Base-by-base conservation (phyloP, 2,329 filamentous ascomycete genomes). In the Phyllosticta paracitricarpa region DNA sequence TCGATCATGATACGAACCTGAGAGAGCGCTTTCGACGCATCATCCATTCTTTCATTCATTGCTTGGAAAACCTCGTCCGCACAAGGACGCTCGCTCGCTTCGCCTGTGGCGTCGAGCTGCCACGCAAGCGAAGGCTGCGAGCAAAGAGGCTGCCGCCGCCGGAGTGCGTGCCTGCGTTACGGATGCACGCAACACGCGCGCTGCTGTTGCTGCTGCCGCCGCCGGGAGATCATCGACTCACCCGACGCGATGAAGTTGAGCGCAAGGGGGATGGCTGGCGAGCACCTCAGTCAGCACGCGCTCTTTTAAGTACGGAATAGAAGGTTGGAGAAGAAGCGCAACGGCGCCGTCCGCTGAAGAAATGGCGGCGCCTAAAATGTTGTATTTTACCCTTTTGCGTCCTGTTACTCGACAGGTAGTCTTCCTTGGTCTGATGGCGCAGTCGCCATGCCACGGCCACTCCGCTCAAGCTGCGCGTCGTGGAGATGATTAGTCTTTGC, bases 211-310 rank as follows among this genome's bases (percentile, higher is more conserved):
- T 2, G 19, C 19, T 2, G 19, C 19, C 19, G 19, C 19, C 19
- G 33, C 10, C 17, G 53, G 30, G 35, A 56, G 53, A 40, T 33
- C 51, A 75, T 22, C 19, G 19, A 93, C 89, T 93, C 85, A 94
- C 89, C 89, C 79, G 89, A 90, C 75, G 89, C 89, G 78, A 94
- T 89, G 79, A 94, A 94, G 78, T 94, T 94, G 72, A 94, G 81
- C 74, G 89, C 89, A 75, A 94, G 79, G 68, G 89, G 89, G 66
- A 91, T 78, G 66, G 88, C 89, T 94, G 69, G 6, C 1, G 4
- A 1, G 14, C 40, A 22, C 19, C 19, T 22, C 19, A n/a, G 40
- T 48, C 40, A 48, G 40, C 40, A n/a, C 12, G n/a, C 14, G 40
- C 6, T n/a, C 6, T 4, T 19, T 1, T 1, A n/a, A n/a, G 6